Evolutionary conservation across 208 protist genomes (phyloP), one percentile per base, ranked within the genome.

Genomic region (Borovskyia barvae): DNA sequence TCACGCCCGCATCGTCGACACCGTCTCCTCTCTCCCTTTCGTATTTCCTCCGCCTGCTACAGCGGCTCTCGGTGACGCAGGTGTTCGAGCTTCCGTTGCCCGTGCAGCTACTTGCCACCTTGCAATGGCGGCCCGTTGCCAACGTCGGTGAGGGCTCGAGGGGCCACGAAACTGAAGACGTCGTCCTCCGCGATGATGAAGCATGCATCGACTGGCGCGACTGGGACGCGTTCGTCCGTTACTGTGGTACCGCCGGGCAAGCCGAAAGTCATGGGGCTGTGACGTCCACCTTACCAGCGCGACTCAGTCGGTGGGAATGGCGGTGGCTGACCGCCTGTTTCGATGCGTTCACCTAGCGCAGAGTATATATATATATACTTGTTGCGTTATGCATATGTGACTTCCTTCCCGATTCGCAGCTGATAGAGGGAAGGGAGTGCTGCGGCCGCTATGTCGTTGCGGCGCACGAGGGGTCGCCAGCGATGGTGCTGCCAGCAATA

Each of bases 81-180:
- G 29, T 82, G 11, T 92, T 92, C 63, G 69, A 83, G 15, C 55
- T 92, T 28, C 85, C 80, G 2, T 22, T 72, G 48, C 75, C 77
- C 30, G 70, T 88, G 17, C 40, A 82, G 26, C 71, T 77, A 29
- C 49, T 75, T 19, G 57, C 60, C n/a, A n/a, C n/a, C n/a, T n/a
- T n/a, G n/a, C n/a, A n/a, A n/a, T n/a, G n/a, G n/a, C n/a, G n/a
- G n/a, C n/a, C n/a, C n/a, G n/a, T n/a, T n/a, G n/a, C n/a, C n/a
- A n/a, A n/a, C n/a, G n/a, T n/a, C n/a, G n/a, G n/a, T n/a, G n/a
- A n/a, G n/a, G n/a, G n/a, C n/a, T n/a, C n/a, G n/a, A n/a, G n/a
- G n/a, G n/a, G n/a, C 19, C 17, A 25, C 1, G 43, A n/a, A 32
- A 25, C 43, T 30, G 43, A 46, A 15, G n/a, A 2, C 5, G 1